These are phyloP conservation scores for Magnolia changhungtana DNA, from an alignment of 164 flowering plant species.

Conservation along the genomic window DNA sequence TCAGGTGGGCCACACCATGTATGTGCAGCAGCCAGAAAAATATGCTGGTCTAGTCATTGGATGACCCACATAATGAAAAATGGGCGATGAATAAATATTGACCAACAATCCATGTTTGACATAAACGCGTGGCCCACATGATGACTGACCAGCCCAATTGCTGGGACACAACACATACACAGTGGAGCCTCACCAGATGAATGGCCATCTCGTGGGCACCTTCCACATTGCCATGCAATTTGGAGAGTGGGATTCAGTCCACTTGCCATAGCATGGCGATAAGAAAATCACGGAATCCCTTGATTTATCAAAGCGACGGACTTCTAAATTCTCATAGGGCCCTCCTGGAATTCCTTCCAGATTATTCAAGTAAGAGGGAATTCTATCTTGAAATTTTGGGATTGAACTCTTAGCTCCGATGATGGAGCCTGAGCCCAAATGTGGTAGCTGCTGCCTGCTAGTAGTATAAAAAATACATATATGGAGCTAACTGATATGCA, in stretches of 20 bases:
- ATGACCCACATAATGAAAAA: too few species aligned
- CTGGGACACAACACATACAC: not conserved
- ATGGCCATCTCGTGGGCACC: not conserved
- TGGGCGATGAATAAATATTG: not conserved
- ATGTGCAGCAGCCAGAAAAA: not conserved
- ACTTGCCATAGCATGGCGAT: too few species aligned
- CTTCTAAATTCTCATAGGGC: too few species aligned
- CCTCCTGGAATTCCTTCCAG: too few species aligned
- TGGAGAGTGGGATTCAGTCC: too few species aligned
- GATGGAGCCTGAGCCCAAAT: not conserved
- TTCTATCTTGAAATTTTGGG: too few species aligned
- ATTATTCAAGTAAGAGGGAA: too few species aligned
- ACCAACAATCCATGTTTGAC: not conserved
- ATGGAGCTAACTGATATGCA: not conserved
- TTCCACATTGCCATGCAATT: not conserved
- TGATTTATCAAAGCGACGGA: too few species aligned
- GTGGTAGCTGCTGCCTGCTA: not conserved
- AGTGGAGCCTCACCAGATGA: not conserved
- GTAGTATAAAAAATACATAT: not conserved
- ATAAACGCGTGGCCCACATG: not conserved
- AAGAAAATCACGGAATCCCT: too few species aligned
- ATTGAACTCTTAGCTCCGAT: not conserved
- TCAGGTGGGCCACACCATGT: not conserved
- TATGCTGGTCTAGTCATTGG: not conserved
- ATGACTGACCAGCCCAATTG: not conserved